These are phyloP conservation scores for Trametes cingulata DNA, from an alignment of 768 basidiomycete genomes.

Conservation along the genomic window DNA sequence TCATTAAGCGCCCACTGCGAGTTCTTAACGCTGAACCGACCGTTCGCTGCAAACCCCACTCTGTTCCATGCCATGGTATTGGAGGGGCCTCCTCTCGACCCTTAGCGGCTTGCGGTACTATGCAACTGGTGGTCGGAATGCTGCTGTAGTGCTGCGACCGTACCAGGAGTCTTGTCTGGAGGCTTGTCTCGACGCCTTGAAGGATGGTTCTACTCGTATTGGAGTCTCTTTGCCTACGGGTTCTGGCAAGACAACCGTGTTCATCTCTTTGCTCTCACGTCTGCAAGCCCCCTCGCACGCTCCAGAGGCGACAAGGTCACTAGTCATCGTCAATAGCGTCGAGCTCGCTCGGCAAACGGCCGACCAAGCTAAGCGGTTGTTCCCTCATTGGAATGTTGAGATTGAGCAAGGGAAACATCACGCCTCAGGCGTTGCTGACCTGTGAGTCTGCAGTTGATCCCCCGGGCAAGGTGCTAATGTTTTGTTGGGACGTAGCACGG, in stretches of 20 bases:
- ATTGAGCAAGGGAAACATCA: slow-evolving; percentile 88
- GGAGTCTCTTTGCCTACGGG: slow-evolving; percentile 87
- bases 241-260: slow-evolving; percentile 88
- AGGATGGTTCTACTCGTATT: slow-evolving; percentile 67
- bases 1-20: not conserved
- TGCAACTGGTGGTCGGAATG: not conserved
- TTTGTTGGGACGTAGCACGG: slow-evolving; percentile 50
- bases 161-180: slow-evolving; percentile 85
- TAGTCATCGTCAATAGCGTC: slow-evolving; percentile 87
- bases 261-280: slow-evolving; percentile 76
- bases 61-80: slow-evolving; percentile 22
- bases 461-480: not conserved
- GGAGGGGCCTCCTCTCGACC: not conserved
- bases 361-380: slow-evolving; percentile 60
- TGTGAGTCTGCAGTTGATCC: slow-evolving; percentile 50
- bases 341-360: slow-evolving; percentile 91
- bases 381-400: slow-evolving; percentile 79
- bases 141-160: slow-evolving; percentile 56
- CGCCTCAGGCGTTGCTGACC: slow-evolving; percentile 80
- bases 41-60: not conserved
- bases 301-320: slow-evolving; percentile 51
- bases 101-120: not conserved
- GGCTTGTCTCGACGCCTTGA: slow-evolving; percentile 73
- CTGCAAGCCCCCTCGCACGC: slow-evolving; percentile 48
- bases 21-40: no score